Base-by-base conservation (phyloP, 2,329 filamentous ascomycete species). In the Colletotrichum phormii region DNA sequence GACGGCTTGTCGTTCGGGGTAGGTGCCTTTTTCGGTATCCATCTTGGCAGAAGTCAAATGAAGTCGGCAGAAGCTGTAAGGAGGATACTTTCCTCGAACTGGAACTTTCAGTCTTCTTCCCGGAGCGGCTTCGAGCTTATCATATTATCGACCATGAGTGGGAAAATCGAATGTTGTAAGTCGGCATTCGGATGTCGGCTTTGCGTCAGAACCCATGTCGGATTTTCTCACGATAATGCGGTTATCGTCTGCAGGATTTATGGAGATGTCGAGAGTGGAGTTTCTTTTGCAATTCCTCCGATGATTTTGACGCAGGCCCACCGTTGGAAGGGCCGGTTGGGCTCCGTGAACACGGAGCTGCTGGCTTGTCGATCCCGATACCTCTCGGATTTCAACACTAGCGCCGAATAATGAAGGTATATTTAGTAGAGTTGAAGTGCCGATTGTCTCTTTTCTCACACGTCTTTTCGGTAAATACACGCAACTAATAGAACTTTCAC, bases 171-270 rank as follows among this genome's bases (percentile, higher is more conserved):
- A 57, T 70, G 60, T 72, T 70, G 55, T 55, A 49, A 64, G 66
- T 64, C 70, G 70, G 70, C 33, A 65, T 51, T 72, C 70, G 70
- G 66, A 0, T 64, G 26, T 72, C 70, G 70, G 70, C 5, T 60
- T 37, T 60, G 49, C 18, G 5, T 6, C 66, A 64, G 12, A 65
- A 24, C 71, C 70, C 60, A 72, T 13, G 1, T 51, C 2, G 15
- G 31, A 63, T 51, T 49, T 72, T 63, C 51, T 55, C 49, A 42
- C 35, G 33, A 58, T 35, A 15, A 42, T 29, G n/a, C 29, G 51
- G 51, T 49, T 49, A 49, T 49, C 8, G 18, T 22, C 42, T 69
- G 60, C 31, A 29, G 26, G 6, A 15, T 2, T 29, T 51, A 58
- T 53, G 61, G 54, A 42, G 22, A 29, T 13, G 24, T 29, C 24